A percentile compares a stretch with the other conserved stretches of the same genome.
These are phyloP conservation scores for Apiospora malaysiana DNA, from an alignment of 2,329 filamentous ascomycete genomes.

Conservation along the genomic window DNA sequence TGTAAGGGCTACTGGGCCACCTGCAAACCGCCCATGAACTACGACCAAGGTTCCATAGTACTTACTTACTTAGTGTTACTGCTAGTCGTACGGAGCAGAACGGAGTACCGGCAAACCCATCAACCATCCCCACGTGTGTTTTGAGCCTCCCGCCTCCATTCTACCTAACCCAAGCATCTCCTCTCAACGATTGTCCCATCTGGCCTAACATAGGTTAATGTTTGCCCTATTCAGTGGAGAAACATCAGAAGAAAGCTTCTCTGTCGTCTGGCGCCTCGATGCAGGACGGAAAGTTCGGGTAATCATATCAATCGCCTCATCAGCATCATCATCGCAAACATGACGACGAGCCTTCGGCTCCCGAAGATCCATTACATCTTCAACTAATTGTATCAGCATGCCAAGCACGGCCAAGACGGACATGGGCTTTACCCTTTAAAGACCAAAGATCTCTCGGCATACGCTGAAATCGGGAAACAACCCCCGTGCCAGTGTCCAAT, in stretches of 20 bases:
- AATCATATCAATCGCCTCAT: not conserved
- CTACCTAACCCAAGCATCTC: not conserved
- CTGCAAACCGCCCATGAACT: not conserved
- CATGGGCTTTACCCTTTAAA: not conserved
- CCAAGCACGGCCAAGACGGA: not conserved
- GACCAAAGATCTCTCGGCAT: not conserved
- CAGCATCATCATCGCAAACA: not conserved
- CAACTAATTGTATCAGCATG: not conserved
- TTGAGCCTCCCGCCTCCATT: not conserved
- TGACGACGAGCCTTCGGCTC: not conserved
- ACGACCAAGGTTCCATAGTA: no score
- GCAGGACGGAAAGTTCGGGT: not conserved
- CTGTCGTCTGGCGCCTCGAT: not conserved
- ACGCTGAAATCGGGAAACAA: constrained; percentile 4
- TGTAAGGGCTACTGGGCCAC: not conserved
- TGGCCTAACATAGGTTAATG: not conserved
- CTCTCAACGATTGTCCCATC: not conserved
- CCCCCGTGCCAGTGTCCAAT: not conserved
- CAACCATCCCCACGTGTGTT: not conserved
- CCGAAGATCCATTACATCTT: not conserved
- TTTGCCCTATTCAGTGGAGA: constrained; percentile 12
- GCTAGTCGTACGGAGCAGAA: no score
- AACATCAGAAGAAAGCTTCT: not conserved
- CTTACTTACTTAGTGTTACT: no score
- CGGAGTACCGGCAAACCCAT: no score